A percentile compares a stretch with the other conserved stretches of the same genome.
phyloP scores from a whole-genome alignment of 1,284 basidiomycete species.

The Puccinia triticina region DNA sequence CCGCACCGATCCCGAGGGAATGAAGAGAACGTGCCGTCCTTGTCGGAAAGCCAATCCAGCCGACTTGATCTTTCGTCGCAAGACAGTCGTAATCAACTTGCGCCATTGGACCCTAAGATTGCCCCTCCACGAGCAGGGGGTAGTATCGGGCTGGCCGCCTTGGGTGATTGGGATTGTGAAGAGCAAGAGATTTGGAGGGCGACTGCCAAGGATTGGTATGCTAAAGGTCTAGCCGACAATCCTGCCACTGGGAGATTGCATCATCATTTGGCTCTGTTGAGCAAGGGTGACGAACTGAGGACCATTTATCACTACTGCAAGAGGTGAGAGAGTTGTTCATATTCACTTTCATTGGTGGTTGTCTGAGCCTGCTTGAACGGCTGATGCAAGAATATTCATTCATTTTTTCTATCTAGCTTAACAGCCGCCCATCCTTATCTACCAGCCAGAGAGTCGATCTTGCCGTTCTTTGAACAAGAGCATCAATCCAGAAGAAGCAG shows the following conservation, averaged over 20 bases:
- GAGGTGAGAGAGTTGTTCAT: slow-evolving; percentile 67
- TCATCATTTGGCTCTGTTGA: slow-evolving; percentile 88
- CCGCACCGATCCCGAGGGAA: background rate
- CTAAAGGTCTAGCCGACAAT: slow-evolving; percentile 78
- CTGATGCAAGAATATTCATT: background rate
- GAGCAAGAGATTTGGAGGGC: slow-evolving; percentile 90
- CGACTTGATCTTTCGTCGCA: background rate
- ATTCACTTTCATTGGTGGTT: background rate
- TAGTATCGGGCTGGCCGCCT: slow-evolving; percentile 83
- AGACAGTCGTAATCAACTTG: slow-evolving; percentile 27
- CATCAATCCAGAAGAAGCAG: slow-evolving; percentile 63
- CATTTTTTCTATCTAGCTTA: slow-evolving; percentile 62
- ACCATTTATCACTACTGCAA: slow-evolving; percentile 93
- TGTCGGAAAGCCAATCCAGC: slow-evolving; percentile 22
- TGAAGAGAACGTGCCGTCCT: background rate
- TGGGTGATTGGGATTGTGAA: slow-evolving; percentile 80
- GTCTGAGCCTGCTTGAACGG: background rate
- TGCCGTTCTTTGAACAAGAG: slow-evolving; percentile 74
- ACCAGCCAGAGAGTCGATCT: slow-evolving; percentile 81
- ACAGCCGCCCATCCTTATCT: slow-evolving; percentile 84
- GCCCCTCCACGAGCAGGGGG: slow-evolving; percentile 53
- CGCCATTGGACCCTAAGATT: background rate
- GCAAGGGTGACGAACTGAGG: slow-evolving; percentile 79
- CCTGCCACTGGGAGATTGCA: slow-evolving; percentile 90
- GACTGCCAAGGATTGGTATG: slow-evolving; percentile 92